Evolutionary conservation across 495 filamentous ascomycete species (phyloP).

Genomic region (Tuber aestivum): DNA sequence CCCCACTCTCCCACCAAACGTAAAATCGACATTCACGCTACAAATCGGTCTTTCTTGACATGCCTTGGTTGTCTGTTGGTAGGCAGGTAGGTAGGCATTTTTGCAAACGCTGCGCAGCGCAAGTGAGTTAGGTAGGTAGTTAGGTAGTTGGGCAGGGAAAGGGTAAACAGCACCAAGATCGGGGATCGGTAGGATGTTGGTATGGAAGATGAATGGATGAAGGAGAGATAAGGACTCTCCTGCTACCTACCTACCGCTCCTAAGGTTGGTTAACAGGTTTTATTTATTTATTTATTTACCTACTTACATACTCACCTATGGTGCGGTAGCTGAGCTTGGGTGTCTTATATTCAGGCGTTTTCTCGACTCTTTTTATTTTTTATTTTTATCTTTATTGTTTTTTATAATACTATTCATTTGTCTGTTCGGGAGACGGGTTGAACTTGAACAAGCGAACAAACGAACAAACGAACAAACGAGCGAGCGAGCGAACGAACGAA

Average conservation of each 20-base stretch:
- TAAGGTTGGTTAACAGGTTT: too few species aligned
- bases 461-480: too few species aligned
- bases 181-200: neutral
- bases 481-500: neutral
- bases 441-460: neutral
- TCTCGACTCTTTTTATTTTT: neutral
- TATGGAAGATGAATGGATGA: neutral
- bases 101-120: neutral
- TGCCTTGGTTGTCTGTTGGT: neutral
- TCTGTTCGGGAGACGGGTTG: neutral
- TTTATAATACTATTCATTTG: too few species aligned
- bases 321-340: neutral
- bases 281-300: neutral
- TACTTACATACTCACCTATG: too few species aligned
- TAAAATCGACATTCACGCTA: conserved; percentile 1
- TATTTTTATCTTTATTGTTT: neutral
- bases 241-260: neutral
- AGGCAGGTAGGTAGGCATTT: neutral
- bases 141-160: neutral
- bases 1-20: neutral
- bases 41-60: neutral
- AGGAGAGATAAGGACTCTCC: neutral
- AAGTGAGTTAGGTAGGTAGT: neutral
- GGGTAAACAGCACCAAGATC: neutral
- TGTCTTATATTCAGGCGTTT: neutral